phyloP scores from a whole-genome alignment of 805 yeast species.

The Yarrowia alimentaria region DNA sequence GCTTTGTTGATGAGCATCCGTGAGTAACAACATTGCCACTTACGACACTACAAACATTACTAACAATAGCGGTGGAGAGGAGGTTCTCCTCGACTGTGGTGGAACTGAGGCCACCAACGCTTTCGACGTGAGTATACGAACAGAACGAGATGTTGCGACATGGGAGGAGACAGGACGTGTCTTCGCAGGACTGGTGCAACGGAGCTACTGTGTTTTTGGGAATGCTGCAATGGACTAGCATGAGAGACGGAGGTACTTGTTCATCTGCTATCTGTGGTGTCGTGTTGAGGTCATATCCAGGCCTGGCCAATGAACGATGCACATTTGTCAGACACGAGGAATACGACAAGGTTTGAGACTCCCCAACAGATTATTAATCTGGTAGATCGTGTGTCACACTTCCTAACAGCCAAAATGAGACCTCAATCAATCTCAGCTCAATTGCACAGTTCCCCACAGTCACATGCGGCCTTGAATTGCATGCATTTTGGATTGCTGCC shows the following conservation, averaged over 20 bases:
- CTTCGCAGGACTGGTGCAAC: no score
- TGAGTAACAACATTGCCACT: slow-evolving; percentile 30
- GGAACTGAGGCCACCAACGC: slow-evolving; percentile 75
- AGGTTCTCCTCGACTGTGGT: slow-evolving; percentile 71
- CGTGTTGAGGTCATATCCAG: slow-evolving; percentile 41
- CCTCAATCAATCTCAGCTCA: no score
- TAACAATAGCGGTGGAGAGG: slow-evolving; percentile 64
- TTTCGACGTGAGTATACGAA: slow-evolving; percentile 45
- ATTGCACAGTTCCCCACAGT: no score
- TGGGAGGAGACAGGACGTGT: not conserved
- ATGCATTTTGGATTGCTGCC: not conserved
- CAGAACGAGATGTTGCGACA: not conserved
- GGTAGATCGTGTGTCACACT: no score
- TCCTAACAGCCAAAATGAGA: no score
- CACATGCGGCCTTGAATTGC: no score
- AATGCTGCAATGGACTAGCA: no score
- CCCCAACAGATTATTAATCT: no score
- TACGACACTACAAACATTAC: not conserved
- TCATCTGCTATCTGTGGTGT: no score
- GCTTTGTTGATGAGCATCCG: slow-evolving; percentile 61
- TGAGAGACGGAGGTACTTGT: no score
- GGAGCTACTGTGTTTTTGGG: no score
- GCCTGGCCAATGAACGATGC: slow-evolving; percentile 51
- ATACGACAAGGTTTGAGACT: slow-evolving; percentile 16
- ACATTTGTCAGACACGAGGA: slow-evolving; percentile 27